phyloP scores from a whole-genome alignment of 2,329 filamentous ascomycete genomes.

The Arthrinium phaeospermum region DNA sequence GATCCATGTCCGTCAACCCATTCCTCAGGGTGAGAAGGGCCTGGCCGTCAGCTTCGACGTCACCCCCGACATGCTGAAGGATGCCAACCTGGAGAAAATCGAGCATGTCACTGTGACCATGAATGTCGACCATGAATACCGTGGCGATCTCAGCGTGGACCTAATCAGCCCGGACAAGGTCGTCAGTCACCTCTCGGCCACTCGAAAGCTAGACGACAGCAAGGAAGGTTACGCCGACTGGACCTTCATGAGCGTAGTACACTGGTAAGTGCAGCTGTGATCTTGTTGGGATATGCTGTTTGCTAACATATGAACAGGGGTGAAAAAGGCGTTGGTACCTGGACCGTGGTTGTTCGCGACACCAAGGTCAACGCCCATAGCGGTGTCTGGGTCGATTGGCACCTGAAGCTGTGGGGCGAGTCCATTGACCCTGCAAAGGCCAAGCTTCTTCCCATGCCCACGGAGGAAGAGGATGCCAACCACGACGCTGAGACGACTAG shows the following conservation, averaged over 20 bases:
- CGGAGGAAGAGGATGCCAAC: slow-evolving; percentile 81
- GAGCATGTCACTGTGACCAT: slow-evolving; percentile 98
- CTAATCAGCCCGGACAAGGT: slow-evolving; percentile 83
- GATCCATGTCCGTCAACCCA: slow-evolving; percentile 84
- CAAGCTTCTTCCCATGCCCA: slow-evolving; percentile 78
- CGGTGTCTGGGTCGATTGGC: slow-evolving; percentile 89
- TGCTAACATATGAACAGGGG: slow-evolving; percentile 63
- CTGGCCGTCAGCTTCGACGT: slow-evolving; percentile 82
- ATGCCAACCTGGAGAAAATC: slow-evolving; percentile 82
- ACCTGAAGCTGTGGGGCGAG: slow-evolving; percentile 93
- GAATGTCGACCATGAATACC: slow-evolving; percentile 87
- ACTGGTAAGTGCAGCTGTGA: slow-evolving; percentile 69
- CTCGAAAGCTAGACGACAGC: slow-evolving; percentile 72
- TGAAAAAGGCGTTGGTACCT: slow-evolving; percentile 83
- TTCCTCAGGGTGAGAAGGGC: slow-evolving; percentile 85
- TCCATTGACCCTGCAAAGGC: slow-evolving; percentile 77
- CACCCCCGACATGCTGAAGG: slow-evolving; percentile 77
- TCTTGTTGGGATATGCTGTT: too few relatives aligned
- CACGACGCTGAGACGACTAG: slow-evolving; percentile 71
- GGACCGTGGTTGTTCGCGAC: slow-evolving; percentile 91
- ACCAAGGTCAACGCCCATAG: slow-evolving; percentile 75
- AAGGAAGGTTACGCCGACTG: slow-evolving; percentile 83
- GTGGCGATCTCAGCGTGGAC: slow-evolving; percentile 92
- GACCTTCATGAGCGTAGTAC: slow-evolving; percentile 98
- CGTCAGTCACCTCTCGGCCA: slow-evolving; percentile 81